phyloP scores from a whole-genome alignment of 2,329 filamentous ascomycete genomes.

The Rutstroemia sp. region DNA sequence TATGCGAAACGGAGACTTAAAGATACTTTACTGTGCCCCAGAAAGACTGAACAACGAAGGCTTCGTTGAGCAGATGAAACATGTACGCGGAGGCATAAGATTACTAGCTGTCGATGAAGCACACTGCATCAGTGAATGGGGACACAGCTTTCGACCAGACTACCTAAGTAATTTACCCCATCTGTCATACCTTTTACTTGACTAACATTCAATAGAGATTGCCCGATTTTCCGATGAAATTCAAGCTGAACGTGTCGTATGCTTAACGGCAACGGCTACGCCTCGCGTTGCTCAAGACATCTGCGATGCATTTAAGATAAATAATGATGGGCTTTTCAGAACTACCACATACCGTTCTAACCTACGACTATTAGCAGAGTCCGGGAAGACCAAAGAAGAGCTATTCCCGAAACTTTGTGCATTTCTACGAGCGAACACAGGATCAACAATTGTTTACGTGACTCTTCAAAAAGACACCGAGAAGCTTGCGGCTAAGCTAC shows the following conservation, averaged over 20 bases:
- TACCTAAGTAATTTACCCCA: constrained; percentile 36
- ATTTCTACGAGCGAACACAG: constrained; percentile 44
- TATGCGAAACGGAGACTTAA: constrained; percentile 39
- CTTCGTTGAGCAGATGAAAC: constrained; percentile 48
- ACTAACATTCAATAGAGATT: constrained; percentile 30
- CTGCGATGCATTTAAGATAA: constrained; percentile 44
- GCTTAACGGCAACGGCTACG: constrained; percentile 53
- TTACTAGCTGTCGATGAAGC: constrained; percentile 51
- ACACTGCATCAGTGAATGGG: constrained; percentile 52
- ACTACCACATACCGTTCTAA: constrained; percentile 51
- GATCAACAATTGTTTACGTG: constrained; percentile 54
- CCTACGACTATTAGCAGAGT: constrained; percentile 44
- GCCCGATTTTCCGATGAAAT: constrained; percentile 49
- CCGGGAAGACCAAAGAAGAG: constrained; percentile 35
- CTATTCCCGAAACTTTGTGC: constrained; percentile 38
- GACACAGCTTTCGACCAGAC: constrained; percentile 42
- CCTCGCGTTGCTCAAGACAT: constrained; percentile 48
- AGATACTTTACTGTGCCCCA: constrained; percentile 50
- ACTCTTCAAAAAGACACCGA: constrained; percentile 49
- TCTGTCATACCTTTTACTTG: not conserved
- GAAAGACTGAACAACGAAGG: constrained; percentile 55
- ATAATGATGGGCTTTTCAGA: constrained; percentile 42
- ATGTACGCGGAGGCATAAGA: constrained; percentile 46
- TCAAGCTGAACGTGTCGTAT: constrained; percentile 49
- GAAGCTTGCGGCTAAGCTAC: constrained; percentile 34